Evolutionary conservation across 805 yeast species (phyloP).

Genomic region (Zygotorulaspora chibaensis): DNA sequence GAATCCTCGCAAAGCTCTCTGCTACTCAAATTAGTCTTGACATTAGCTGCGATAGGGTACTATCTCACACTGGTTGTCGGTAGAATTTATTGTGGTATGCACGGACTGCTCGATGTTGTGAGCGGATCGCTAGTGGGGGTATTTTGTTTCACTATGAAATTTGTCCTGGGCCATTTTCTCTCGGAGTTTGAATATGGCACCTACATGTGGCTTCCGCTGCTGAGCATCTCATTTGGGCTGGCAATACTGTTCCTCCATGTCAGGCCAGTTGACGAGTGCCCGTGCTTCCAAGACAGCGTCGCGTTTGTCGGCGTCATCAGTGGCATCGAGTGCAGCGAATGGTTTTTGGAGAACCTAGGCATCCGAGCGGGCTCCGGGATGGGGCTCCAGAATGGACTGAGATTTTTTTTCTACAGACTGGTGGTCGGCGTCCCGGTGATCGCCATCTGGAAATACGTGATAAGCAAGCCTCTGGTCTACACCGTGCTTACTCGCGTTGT

Average conservation of each 20-base stretch:
- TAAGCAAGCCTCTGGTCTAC: constrained; percentile 64
- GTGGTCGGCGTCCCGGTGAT: constrained; percentile 59
- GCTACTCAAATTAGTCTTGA: constrained; percentile 7
- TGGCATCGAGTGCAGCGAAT: constrained; percentile 67
- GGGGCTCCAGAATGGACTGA: constrained; percentile 37
- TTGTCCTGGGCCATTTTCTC: constrained; percentile 44
- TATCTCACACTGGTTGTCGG: constrained; percentile 68
- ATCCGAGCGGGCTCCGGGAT: constrained; percentile 14
- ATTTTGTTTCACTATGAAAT: constrained; percentile 46
- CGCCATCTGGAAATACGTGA: constrained; percentile 61
- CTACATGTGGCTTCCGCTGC: constrained; percentile 34
- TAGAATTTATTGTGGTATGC: constrained; percentile 95
- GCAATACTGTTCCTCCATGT: constrained; percentile 64
- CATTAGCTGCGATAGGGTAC: constrained; percentile 40
- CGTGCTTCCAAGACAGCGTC: constrained; percentile 92
- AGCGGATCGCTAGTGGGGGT: constrained; percentile 66
- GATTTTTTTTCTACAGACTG: constrained; percentile 46
- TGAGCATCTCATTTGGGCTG: constrained; percentile 41
- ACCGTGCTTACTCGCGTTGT: constrained; percentile 37
- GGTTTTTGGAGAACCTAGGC: constrained; percentile 37
- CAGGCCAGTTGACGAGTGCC: constrained; percentile 87
- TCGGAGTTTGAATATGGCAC: constrained; percentile 20
- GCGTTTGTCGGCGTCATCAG: constrained; percentile 85
- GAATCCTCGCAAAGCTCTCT: constrained; percentile 2
- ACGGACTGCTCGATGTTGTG: constrained; percentile 75